Conservation (phyloP, 2,329 filamentous ascomycete species). For the Colletotrichum tofieldiae region DNA sequence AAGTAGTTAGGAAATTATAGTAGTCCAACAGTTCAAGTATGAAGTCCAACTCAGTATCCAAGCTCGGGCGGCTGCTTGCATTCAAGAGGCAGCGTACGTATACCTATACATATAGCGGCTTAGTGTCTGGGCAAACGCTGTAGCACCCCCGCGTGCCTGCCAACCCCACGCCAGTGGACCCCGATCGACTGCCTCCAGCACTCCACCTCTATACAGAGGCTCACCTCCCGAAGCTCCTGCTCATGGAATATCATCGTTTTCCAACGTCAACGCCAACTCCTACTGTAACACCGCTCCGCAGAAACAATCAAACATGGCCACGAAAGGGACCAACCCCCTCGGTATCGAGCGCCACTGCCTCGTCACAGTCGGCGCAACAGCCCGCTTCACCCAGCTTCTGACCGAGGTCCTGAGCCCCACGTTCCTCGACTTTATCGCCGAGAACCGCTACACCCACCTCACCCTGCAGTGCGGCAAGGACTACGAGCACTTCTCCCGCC, state of each 20-base stretch:
- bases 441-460: conserved; percentile 78
- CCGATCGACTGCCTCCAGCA: conserved; percentile 14
- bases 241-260: not conserved
- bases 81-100: not conserved
- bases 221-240: not conserved
- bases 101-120: not conserved
- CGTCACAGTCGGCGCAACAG: conserved; percentile 93
- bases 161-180: conserved; percentile 1
- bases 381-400: conserved; percentile 83
- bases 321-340: not conserved
- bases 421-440: conserved; percentile 75
- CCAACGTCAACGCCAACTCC: not conserved
- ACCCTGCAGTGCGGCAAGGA: conserved; percentile 86
- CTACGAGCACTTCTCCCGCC: conserved; percentile 66
- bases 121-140: conserved; percentile 1
- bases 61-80: not conserved
- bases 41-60: not conserved
- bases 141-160: not conserved
- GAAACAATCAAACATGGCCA: conserved; percentile 1
- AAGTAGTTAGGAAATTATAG: too few relatives aligned
- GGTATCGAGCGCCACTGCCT: conserved; percentile 71
- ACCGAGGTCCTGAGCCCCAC: conserved; percentile 72
- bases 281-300: not conserved
- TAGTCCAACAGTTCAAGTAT: not conserved
- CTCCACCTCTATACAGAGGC: conserved; percentile 12